Base-by-base conservation (phyloP, 1,284 basidiomycete genomes). In the Marasmius tenuissimus region DNA sequence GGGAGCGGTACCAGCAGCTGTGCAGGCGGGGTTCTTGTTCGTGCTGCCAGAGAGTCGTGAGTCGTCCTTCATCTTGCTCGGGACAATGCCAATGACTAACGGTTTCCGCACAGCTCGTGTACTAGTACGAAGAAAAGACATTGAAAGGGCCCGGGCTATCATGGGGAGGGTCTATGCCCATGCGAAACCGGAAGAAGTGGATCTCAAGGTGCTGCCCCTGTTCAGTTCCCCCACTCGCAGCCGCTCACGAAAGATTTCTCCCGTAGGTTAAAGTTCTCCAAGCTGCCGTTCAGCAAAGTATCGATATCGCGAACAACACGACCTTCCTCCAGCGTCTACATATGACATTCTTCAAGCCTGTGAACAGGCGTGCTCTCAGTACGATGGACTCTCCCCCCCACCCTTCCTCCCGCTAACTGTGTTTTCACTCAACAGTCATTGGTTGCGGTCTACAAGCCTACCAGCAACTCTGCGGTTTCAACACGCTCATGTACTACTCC, bases 391-490 rank as follows among this genome's bases (percentile, higher is more conserved):
- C 47, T 14, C n/a, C 27, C 27, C 55, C 1, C 18, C 58, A 57
- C 16, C 47, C 47, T 27, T 38, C 9, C 57, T 59, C n/a, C 40
- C 42, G 20, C 35, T 7, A 7, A 18, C 22, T 47, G 47, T 37
- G n/a, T 51, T 33, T 39, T 51, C 59, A 4, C 27, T 27, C 27
- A 27, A 27, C 56, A 91, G 88, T 89, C 65, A 81, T 94, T 39
- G 89, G 85, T 7, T 91, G 89, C 67, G 91, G 89, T 38, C 84
- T 94, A 70, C 92, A 94, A 75, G 91, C 89, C 0, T 89, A 88
- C 72, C 92, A 94, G 69, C 92, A 94, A 71, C 78, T 93, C 0
- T 93, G 88, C 66, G 92, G 92, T 2, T 90, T 88, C 76, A 88
- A 88, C 67, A 86, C 85, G 0, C 79, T 90, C 60, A 90, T 89